phyloP scores from a whole-genome alignment of 768 basidiomycete species.

The Psilocybe cubensis region DNA sequence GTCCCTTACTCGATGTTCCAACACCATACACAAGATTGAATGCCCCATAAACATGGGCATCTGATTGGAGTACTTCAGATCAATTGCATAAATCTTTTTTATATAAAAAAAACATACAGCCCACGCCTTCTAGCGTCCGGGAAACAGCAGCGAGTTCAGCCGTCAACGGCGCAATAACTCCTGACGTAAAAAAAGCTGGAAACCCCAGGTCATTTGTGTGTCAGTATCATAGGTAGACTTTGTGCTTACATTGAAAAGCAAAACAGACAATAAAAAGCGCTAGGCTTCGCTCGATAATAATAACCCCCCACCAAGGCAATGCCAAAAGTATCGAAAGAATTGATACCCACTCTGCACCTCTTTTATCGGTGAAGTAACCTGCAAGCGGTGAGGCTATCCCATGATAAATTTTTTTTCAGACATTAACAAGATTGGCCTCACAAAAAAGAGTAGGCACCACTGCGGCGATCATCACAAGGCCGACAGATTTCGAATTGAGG shows the following conservation, averaged over 20 bases:
- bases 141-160: slow-evolving; percentile 70
- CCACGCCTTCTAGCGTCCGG: slow-evolving; percentile 60
- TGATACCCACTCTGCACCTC: slow-evolving; percentile 60
- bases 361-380: slow-evolving; percentile 61
- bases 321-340: slow-evolving; percentile 49
- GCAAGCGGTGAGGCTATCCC: slow-evolving; percentile 55
- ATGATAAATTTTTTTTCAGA: not conserved
- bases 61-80: slow-evolving; percentile 35
- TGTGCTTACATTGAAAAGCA: slow-evolving; percentile 56
- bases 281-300: slow-evolving; percentile 50
- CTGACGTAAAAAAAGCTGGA: slow-evolving; percentile 65
- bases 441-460: slow-evolving; percentile 69
- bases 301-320: slow-evolving; percentile 65
- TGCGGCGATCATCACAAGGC: slow-evolving; percentile 68
- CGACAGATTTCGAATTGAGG: slow-evolving; percentile 53
- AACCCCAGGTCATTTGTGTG: not conserved
- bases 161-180: slow-evolving; percentile 61
- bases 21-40: slow-evolving; percentile 75
- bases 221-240: not conserved
- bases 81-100: not conserved
- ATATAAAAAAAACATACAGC: slow-evolving; percentile 51
- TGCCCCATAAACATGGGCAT: slow-evolving; percentile 74
- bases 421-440: slow-evolving; percentile 30
- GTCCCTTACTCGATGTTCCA: slow-evolving; percentile 57
- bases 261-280: slow-evolving; percentile 51